phyloP scores from a whole-genome alignment of 495 filamentous ascomycete species.

The Baudoinia panamericana region DNA sequence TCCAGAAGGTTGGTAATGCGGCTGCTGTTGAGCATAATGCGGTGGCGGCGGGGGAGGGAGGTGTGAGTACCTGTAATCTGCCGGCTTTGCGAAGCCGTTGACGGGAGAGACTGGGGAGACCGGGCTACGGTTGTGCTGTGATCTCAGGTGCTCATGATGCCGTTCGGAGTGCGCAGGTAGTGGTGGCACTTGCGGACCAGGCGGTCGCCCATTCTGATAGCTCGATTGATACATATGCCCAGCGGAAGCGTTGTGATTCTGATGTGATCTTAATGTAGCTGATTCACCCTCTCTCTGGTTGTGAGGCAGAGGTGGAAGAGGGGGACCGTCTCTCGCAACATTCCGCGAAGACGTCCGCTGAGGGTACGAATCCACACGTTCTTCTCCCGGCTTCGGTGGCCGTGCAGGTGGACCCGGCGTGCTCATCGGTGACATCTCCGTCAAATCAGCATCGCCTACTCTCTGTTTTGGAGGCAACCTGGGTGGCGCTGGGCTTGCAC shows the following conservation, averaged over 20 bases:
- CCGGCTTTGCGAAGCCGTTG: slow-evolving; percentile 4
- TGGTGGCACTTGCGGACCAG: slow-evolving; percentile 22
- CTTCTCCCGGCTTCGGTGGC: slow-evolving; percentile 29
- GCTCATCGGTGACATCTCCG: slow-evolving; percentile 4
- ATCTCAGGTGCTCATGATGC: background rate
- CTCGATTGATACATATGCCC: too few relatives aligned
- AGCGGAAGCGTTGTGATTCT: too few relatives aligned
- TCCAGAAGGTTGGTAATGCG: slow-evolving; percentile 8
- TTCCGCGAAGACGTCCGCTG: slow-evolving; percentile 7
- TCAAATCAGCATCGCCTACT: slow-evolving; percentile 1
- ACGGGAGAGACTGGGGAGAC: slow-evolving; percentile 17
- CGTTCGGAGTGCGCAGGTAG: slow-evolving; percentile 10
- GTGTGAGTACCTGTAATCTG: slow-evolving; percentile 5
- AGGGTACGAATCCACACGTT: background rate
- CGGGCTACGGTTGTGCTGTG: slow-evolving; percentile 6
- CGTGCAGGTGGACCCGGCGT: slow-evolving; percentile 19
- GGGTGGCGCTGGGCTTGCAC: slow-evolving; percentile 21
- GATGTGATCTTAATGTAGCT: too few relatives aligned
- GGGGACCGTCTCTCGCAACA: slow-evolving; percentile 7
- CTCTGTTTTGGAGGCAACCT: slow-evolving; percentile 31
- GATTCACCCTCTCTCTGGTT: too few relatives aligned
- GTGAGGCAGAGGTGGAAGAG: slow-evolving; percentile 19
- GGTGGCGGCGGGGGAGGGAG: slow-evolving; percentile 3
- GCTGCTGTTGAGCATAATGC: slow-evolving; percentile 5
- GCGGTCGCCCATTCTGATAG: slow-evolving; percentile 7